Conservation (phyloP, 306 rosid species). For the Gynostemma pentaphyllum region DNA sequence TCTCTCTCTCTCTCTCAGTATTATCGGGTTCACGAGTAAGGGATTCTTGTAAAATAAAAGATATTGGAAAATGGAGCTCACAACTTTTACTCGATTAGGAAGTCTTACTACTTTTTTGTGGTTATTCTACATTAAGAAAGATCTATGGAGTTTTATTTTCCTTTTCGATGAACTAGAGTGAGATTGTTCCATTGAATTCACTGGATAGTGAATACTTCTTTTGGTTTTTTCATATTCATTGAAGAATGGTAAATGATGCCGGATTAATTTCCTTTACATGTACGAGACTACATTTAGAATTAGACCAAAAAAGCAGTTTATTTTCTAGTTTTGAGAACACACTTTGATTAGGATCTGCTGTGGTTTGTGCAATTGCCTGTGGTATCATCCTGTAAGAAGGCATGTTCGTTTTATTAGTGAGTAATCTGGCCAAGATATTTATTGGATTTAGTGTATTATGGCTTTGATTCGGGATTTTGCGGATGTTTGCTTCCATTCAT, state of each 20-base stretch:
- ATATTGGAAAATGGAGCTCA: neutral
- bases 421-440: neutral
- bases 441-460: neutral
- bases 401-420: neutral
- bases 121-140: neutral
- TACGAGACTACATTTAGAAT: neutral
- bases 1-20: too few relatives aligned
- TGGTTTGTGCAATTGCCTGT: neutral
- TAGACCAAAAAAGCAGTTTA: neutral
- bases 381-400: neutral
- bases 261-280: neutral
- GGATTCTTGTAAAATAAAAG: neutral
- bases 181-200: neutral
- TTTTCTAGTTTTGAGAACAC: neutral
- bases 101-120: neutral
- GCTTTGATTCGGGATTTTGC: slow-evolving; percentile 69
- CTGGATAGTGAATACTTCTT: neutral
- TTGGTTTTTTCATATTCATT: neutral
- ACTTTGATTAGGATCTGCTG: neutral
- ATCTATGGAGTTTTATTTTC: neutral
- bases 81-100: neutral
- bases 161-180: neutral
- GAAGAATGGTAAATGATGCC: neutral
- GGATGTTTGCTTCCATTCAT: slow-evolving; percentile 63
- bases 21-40: neutral